Conservation (phyloP, 371 early-diverging fungal genomes). For the Rhizopus arrhizus region DNA sequence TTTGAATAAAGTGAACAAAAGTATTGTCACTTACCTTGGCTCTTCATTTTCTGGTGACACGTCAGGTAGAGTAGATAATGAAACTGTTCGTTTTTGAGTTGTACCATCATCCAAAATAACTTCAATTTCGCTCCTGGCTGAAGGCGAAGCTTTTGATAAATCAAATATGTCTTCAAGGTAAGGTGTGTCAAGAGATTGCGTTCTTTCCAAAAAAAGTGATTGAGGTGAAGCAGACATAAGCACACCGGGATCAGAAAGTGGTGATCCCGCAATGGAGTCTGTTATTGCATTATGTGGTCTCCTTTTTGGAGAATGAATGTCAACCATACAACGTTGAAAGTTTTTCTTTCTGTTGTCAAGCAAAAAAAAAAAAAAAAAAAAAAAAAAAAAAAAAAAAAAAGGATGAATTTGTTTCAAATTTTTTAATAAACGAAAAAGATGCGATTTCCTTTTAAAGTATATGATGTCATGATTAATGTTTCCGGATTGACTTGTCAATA, state of each 20-base stretch:
- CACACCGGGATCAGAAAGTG: slow-evolving; percentile 24
- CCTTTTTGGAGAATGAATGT: slow-evolving; percentile 14
- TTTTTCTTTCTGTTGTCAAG: background rate
- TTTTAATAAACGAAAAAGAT: no score
- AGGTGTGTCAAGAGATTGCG: slow-evolving; percentile 16
- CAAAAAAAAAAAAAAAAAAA: slow-evolving; percentile 3
- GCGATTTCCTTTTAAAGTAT: no score
- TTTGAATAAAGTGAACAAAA: background rate
- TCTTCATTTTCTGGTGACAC: slow-evolving; percentile 1
- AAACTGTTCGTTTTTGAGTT: slow-evolving; percentile 32
- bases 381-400: slow-evolving; percentile 1
- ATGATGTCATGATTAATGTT: no score
- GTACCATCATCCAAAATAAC: slow-evolving; percentile 43
- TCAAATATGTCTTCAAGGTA: slow-evolving; percentile 6
- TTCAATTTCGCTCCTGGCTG: slow-evolving; percentile 28
- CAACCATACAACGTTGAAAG: background rate
- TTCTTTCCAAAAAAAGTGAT: slow-evolving; percentile 21
- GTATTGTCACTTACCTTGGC: background rate
- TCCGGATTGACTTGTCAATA: no score
- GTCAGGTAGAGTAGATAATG: slow-evolving; percentile 37
- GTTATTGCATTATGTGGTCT: slow-evolving; percentile 21
- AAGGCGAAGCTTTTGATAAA: slow-evolving; percentile 15
- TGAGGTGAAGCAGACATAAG: slow-evolving; percentile 27
- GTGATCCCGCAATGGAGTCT: slow-evolving; percentile 18
- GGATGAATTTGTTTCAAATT: no score